Base-by-base conservation (phyloP, 2,329 filamentous ascomycete genomes). In the Cryoendolithus antarcticus region DNA sequence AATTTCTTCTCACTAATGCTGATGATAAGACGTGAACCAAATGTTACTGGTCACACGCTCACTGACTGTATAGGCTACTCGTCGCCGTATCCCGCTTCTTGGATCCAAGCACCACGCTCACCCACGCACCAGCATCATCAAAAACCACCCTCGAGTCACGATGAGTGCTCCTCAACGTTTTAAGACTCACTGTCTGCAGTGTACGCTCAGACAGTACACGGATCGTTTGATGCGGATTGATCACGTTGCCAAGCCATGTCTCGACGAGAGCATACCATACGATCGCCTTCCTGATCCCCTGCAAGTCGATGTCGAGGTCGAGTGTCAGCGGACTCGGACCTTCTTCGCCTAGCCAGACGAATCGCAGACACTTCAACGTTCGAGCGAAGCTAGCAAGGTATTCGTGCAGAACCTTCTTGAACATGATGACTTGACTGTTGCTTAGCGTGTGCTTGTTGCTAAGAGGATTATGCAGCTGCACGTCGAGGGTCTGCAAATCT, bases 271-370 rank as follows among this genome's bases (percentile, higher is more conserved):
- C 31, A 2, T 15, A 38, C 51, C 52, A 58, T 2, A 34, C 8
- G 13, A 53, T 37, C 1, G 43, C 30, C n/a, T 35, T 30, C 7
- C 48, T 43, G 5, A 42, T 31, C 15, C 32, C 38, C 10, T 39
- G 35, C 15, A 54, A 30, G 4, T 35, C 43, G 4, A 38, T 32
- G 21, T 52, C 44, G 8, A 44, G 35, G 24, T 52, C 45, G 4
- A 59, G 44, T 6, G 44, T 35, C 4, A 59, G 31, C 2, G 55
- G 56, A 41, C 51, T 52, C 9, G 55, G 55, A 9, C 57, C 57
- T 1, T 49, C 39, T 2, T 35, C 44, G 31, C 48, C 52, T 3
- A 56, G 38, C 56, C 56, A 60, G n/a, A 52, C 39, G 31, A 59
- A 54, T 4, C 47, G 45, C 3, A 60, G 44, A 13, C 36, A 44